phyloP scores from a whole-genome alignment of 257 asterid genomes.

The Primulina eburnea region DNA sequence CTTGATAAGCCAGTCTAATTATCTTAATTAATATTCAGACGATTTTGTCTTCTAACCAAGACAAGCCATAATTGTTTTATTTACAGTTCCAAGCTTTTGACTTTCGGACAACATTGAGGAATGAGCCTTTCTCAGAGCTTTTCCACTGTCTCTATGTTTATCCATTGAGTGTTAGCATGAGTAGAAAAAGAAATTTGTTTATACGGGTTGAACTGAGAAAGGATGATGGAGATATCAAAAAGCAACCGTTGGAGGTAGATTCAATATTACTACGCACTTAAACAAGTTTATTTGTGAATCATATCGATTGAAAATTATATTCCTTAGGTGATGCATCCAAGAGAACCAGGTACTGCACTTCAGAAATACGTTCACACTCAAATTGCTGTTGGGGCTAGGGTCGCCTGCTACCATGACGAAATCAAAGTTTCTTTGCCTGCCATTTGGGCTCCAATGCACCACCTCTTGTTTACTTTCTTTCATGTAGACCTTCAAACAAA shows the following conservation, averaged over 20 bases:
- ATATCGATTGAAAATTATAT: slow-evolving; percentile 28
- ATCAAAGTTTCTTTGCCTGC: slow-evolving; percentile 93
- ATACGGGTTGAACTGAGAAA: slow-evolving; percentile 89
- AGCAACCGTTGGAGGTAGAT: slow-evolving; percentile 80
- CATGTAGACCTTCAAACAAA: slow-evolving; percentile 97
- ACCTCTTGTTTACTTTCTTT: slow-evolving; percentile 89
- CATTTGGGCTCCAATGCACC: slow-evolving; percentile 90
- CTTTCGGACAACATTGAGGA: slow-evolving; percentile 92
- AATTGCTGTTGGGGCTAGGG: slow-evolving; percentile 91
- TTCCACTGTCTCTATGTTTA: slow-evolving; percentile 96
- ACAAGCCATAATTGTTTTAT: slow-evolving; percentile 18
- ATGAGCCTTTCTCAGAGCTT: slow-evolving; percentile 95
- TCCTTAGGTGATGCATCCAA: slow-evolving; percentile 85
- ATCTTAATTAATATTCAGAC: neutral
- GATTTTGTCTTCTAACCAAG: slow-evolving; percentile 20
- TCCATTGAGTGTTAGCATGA: slow-evolving; percentile 86
- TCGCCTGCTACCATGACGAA: slow-evolving; percentile 96
- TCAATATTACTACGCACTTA: slow-evolving; percentile 28
- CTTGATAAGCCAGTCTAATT: neutral
- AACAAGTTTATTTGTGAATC: slow-evolving; percentile 27
- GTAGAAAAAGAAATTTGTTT: slow-evolving; percentile 91
- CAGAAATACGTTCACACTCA: slow-evolving; percentile 86
- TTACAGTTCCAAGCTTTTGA: slow-evolving; percentile 96
- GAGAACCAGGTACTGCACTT: slow-evolving; percentile 71
- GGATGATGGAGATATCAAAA: slow-evolving; percentile 79